Percentiles rank a stretch among this genome's conserved stretches.
These are phyloP conservation scores for Cladosporium sp. DNA, from an alignment of 2,329 filamentous ascomycete species.

Conservation along the genomic window DNA sequence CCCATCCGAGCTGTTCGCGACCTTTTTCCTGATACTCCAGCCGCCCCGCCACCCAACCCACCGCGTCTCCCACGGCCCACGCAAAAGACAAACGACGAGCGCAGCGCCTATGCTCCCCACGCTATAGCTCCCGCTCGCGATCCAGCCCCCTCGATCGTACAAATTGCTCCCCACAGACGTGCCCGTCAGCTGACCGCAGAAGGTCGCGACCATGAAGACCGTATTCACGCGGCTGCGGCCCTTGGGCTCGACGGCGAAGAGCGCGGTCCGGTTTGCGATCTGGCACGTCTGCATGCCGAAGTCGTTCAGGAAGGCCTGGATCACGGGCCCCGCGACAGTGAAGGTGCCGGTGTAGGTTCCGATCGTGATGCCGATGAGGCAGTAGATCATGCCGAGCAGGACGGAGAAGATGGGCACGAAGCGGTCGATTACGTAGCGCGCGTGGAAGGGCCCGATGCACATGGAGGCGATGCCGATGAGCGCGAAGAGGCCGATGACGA, in stretches of 20 bases:
- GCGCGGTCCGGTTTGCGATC: slow-evolving; percentile 64
- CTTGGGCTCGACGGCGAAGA: slow-evolving; percentile 65
- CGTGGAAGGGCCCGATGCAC: slow-evolving; percentile 61
- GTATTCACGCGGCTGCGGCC: slow-evolving; percentile 73
- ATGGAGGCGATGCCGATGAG: slow-evolving; percentile 69
- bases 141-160: slow-evolving; percentile 53
- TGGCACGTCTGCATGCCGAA: slow-evolving; percentile 67
- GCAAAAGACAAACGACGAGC: slow-evolving; percentile 34
- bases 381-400: slow-evolving; percentile 54
- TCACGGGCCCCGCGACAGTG: slow-evolving; percentile 63
- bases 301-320: slow-evolving; percentile 66
- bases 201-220: slow-evolving; percentile 71
- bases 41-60: slow-evolving; percentile 59
- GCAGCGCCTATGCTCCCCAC: slow-evolving; percentile 49
- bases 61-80: slow-evolving; percentile 51
- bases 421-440: slow-evolving; percentile 61
- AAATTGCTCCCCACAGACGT: slow-evolving; percentile 48
- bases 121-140: slow-evolving; percentile 50
- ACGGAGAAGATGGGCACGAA: slow-evolving; percentile 64
- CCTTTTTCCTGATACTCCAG: slow-evolving; percentile 44
- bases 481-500: slow-evolving; percentile 71
- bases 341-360: slow-evolving; percentile 63
- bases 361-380: slow-evolving; percentile 56
- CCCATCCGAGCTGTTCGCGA: slow-evolving; percentile 33
- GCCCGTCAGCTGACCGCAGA: slow-evolving; percentile 69